phyloP scores from a whole-genome alignment of 2,329 filamentous ascomycete species.

The Didymella lethalis region DNA sequence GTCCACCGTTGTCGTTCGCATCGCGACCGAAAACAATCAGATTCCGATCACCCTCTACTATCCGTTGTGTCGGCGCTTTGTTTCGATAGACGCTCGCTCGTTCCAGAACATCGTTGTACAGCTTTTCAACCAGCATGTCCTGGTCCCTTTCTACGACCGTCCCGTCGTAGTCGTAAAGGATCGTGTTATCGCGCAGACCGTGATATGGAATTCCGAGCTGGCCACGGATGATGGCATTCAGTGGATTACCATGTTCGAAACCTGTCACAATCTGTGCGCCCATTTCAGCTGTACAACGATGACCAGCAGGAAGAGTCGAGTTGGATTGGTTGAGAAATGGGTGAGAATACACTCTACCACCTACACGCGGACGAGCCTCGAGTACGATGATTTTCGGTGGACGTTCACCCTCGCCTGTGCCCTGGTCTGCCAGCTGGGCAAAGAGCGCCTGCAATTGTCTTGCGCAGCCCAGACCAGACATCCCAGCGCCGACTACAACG shows the following conservation, averaged over 20 bases:
- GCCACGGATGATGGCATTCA: conserved; percentile 88
- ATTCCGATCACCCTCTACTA: conserved; percentile 82
- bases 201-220: conserved; percentile 90
- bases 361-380: conserved; percentile 86
- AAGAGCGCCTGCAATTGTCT: conserved; percentile 90
- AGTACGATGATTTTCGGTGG: conserved; percentile 79
- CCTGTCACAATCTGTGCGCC: conserved; percentile 98
- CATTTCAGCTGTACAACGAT: conserved; percentile 87
- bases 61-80: conserved; percentile 72
- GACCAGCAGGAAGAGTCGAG: conserved; percentile 60
- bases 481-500: conserved; percentile 89
- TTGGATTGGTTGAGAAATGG: conserved; percentile 67
- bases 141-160: conserved; percentile 77
- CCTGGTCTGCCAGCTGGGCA: conserved; percentile 75
- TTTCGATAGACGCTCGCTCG: conserved; percentile 90
- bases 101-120: conserved; percentile 95
- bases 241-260: conserved; percentile 92
- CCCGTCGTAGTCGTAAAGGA: conserved; percentile 86
- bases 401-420: conserved; percentile 70
- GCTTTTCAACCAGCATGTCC: conserved; percentile 84
- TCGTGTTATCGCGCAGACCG: conserved; percentile 78
- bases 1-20: conserved; percentile 62
- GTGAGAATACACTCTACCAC: conserved; percentile 92
- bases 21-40: conserved; percentile 86
- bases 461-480: conserved; percentile 90